Evolutionary conservation across 23 red algal species (phyloP).

Genomic region (Rhodosorus marinus): DNA sequence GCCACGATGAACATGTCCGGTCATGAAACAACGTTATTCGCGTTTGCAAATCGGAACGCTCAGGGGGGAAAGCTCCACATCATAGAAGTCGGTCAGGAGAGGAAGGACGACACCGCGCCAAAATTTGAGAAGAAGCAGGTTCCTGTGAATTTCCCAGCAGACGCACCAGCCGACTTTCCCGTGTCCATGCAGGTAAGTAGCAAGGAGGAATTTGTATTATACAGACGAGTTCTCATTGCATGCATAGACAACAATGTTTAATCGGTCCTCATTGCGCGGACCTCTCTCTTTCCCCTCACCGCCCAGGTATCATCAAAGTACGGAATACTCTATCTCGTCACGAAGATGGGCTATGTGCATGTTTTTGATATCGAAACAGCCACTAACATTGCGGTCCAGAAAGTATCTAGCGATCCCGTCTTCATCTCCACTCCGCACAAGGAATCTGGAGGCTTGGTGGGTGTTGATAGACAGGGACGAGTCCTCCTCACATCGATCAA

Average conservation of each 20-base stretch:
- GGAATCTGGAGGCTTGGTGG: slow-evolving; percentile 71
- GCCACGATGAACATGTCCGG: slow-evolving; percentile 37
- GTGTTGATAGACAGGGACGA: slow-evolving; percentile 69
- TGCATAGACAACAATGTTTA: too few relatives aligned
- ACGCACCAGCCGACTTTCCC: slow-evolving; percentile 2
- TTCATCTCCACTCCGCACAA: slow-evolving; percentile 57
- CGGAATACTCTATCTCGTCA: slow-evolving; percentile 68
- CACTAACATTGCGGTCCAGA: slow-evolving; percentile 66
- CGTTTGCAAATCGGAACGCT: slow-evolving; percentile 68
- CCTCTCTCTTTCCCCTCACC: slow-evolving; percentile 62
- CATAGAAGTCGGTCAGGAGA: slow-evolving; percentile 78
- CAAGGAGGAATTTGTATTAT: too few relatives aligned
- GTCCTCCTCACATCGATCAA: slow-evolving; percentile 53
- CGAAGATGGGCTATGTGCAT: slow-evolving; percentile 91
- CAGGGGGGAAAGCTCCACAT: slow-evolving; percentile 58
- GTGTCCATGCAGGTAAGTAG: neutral
- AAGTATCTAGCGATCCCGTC: slow-evolving; percentile 61
- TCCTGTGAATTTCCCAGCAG: slow-evolving; percentile 59
- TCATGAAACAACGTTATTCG: slow-evolving; percentile 45
- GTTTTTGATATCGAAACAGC: slow-evolving; percentile 76
- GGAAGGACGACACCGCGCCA: slow-evolving; percentile 75
- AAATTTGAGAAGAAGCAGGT: slow-evolving; percentile 77
- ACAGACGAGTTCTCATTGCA: too few relatives aligned
- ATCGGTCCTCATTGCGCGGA: too few relatives aligned
- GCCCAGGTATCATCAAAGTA: slow-evolving; percentile 73